Evolutionary conservation across 305 asterid species (phyloP), one percentile per base, ranked within the genome.

Genomic region (Petunia hybrid): DNA sequence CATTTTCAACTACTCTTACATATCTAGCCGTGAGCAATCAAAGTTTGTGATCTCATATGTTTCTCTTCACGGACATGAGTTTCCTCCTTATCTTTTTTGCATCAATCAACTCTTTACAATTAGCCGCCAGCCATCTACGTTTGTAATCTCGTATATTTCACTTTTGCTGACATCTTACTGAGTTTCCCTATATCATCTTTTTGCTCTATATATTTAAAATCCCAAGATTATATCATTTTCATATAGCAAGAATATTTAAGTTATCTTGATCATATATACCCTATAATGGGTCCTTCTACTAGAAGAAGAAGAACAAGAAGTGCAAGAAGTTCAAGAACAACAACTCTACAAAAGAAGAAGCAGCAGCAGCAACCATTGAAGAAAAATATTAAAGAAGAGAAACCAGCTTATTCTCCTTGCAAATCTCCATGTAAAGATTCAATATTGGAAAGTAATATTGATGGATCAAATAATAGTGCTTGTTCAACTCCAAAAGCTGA

Each of bases 401-500:
- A 73, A 35, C 36, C 78, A 73, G 4, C 63, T 51, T 3, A 16
- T 56, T 41, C 78, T 70, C 75, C 86, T 0, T 81, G 77, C 6
- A 80, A 57, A 13, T 83, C 89, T 46, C 89, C 90, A 14, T 53
- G 53, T 46, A 88, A 85, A 63, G 63, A 57, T 78, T 82, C 35
- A 51, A 7, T 48, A 43, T 46, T 46, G 78, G 51, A 62, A 73
- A 56, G 22, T 12, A 22, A 66, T 65, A 55, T 48, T 36, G 78
- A 73, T 46, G 3, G 77, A 70, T 4, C 22, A 46, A 22, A 22
- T 22, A 55, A 35, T n/a, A 83, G 77, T 77, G 78, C 66, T 10
- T 89, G 96, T 70, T 81, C 88, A 0, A 94, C 98, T 55, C 98
- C 98, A 0, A 94, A 85, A 77, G 91, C 90, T 0, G 81, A 91